Conservation (phyloP, 768 basidiomycete genomes). For the Amanita jacksonii region DNA sequence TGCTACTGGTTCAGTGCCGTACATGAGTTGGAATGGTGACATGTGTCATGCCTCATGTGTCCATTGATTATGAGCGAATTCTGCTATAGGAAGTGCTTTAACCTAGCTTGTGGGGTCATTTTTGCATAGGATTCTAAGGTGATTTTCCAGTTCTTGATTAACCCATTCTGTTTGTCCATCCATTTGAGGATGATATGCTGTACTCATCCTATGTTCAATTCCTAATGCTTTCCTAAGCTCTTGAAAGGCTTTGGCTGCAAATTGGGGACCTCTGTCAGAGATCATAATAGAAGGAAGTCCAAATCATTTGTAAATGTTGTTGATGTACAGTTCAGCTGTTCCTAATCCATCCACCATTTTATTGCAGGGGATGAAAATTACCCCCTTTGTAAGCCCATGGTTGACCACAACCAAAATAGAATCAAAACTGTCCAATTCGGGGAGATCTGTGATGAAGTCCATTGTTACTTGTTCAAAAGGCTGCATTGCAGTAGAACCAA, state of each 20-base stretch:
- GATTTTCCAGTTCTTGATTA: background rate
- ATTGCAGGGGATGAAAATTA: conserved; percentile 14
- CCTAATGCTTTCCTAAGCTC: conserved; percentile 7
- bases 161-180: background rate
- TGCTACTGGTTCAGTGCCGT: background rate
- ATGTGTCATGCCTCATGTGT: too few relatives aligned
- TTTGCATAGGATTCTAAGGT: background rate
- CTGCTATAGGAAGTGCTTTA: background rate
- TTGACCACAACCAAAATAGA: conserved; percentile 18
- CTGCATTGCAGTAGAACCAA: background rate
- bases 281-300: conserved; percentile 5
- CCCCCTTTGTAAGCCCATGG: conserved; percentile 20
- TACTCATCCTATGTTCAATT: conserved; percentile 1
- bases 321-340: background rate
- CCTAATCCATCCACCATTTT: conserved; percentile 11
- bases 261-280: conserved; percentile 8
- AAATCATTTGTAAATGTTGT: conserved; percentile 3
- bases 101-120: background rate
- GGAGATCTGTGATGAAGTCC: conserved; percentile 16
- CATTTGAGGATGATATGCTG: background rate
- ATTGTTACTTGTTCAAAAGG: conserved; percentile 11
- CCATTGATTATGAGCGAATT: background rate
- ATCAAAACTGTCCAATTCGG: conserved; percentile 10
- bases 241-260: conserved; percentile 1
- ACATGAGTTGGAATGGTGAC: too few relatives aligned